Base-by-base conservation (phyloP, 2,329 filamentous ascomycete genomes). In the Daldinia sp. region DNA sequence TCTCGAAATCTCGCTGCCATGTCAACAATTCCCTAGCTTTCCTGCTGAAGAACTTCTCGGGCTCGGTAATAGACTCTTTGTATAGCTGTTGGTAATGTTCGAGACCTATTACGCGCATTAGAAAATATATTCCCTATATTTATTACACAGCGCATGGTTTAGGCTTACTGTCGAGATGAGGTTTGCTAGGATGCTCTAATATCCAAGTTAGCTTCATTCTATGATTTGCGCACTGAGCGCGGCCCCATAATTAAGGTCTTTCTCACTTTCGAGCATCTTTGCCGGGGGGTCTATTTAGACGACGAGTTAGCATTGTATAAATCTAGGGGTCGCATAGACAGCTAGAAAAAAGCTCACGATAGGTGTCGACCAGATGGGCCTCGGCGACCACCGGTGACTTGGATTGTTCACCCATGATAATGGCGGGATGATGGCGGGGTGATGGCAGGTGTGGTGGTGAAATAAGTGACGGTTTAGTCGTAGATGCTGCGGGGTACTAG, bases 1-100 rank as follows among this genome's bases (percentile, higher is more conserved):
- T 98, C 78, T 96, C 82, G 80, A 99, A 99, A 76, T 98, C 94
- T 70, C 86, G 86, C 69, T 93, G 89, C 91, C 95, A 99, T 51
- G 90, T 89, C 71, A 99, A 86, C 56, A 97, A 87, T 73, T 98
- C 93, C 68, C 93, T 91, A 50, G 94, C 95, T 77, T 90, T 84
- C 69, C 85, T 85, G 64, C 84, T 93, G 94, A 94, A 99, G 83
- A 98, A 99, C 77, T 90, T 88, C 68, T 94, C 82, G 50, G 95
- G 94, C 72, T 95, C 83, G 71, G 90, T 89, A 76, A 99, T 97
- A 48, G 95, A 99, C 81, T 99, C 85, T 75, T 89, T 83, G 83
- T 91, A 90, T 60, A 90, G 77, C 73, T 81, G 80, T 74, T 90
- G 84, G 78, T 91, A 91, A 70, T 90, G 85, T 66, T 90, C 86